A percentile compares a stretch with the other conserved stretches of the same genome.
Evolutionary conservation across 2,329 filamentous ascomycete genomes (phyloP).

Genomic region (Pseudogymnoascus sp.): DNA sequence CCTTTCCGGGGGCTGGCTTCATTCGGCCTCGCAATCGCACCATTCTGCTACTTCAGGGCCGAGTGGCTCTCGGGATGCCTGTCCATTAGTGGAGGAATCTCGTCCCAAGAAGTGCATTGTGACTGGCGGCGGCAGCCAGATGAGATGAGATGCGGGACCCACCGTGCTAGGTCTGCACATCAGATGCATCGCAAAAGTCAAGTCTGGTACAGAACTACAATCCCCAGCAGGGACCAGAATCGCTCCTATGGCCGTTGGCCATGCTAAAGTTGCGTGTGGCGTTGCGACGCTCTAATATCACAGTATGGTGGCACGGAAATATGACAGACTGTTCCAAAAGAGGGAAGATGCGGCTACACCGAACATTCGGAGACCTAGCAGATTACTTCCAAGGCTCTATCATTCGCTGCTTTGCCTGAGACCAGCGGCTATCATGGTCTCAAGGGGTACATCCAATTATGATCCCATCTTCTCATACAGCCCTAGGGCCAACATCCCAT

Average conservation of each 20-base stretch:
- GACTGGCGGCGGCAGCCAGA: background rate
- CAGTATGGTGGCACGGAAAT: background rate
- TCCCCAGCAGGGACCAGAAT: background rate
- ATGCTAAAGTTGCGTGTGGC: background rate
- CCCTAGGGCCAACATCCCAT: background rate
- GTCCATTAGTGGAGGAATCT: background rate
- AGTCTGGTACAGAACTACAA: background rate
- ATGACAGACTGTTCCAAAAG: background rate
- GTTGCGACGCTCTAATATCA: background rate
- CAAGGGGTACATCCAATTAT: background rate
- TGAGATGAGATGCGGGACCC: slow-evolving; percentile 1
- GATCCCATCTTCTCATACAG: background rate
- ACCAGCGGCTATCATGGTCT: background rate
- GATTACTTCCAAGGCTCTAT: background rate
- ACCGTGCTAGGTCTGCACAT: background rate
- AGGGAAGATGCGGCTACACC: background rate
- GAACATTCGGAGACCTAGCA: background rate
- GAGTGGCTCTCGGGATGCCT: background rate
- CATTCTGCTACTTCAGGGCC: background rate
- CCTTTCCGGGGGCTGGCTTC: background rate
- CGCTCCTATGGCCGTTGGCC: background rate
- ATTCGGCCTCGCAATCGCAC: background rate
- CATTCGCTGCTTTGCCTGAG: background rate
- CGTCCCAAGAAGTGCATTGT: background rate
- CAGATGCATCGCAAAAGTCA: background rate